phyloP scores from a whole-genome alignment of 208 protist species.

The Borovskyia barvae region DNA sequence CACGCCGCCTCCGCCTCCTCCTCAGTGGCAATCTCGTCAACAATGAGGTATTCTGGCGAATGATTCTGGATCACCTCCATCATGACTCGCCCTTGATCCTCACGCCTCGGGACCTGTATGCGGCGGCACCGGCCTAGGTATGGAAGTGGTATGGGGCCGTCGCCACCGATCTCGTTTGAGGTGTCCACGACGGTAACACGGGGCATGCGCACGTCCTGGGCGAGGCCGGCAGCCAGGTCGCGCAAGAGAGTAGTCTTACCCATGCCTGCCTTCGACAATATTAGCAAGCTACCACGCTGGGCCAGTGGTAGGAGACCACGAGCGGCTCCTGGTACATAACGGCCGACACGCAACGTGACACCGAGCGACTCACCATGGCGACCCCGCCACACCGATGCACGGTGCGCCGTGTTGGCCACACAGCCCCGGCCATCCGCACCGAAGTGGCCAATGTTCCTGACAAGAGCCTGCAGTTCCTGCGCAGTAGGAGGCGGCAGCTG shows the following conservation, averaged over 20 bases:
- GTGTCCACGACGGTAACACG: constrained; percentile 93
- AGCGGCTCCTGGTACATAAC: constrained; percentile 71
- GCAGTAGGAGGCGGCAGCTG: constrained; percentile 52
- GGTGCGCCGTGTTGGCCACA: constrained; percentile 68
- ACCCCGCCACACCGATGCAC: constrained; percentile 76
- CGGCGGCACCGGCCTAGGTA: constrained; percentile 87
- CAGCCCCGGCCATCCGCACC: constrained; percentile 76
- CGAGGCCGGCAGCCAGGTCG: constrained; percentile 76
- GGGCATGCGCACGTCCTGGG: constrained; percentile 36
- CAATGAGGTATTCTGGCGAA: constrained; percentile 89
- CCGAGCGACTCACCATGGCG: constrained; percentile 73
- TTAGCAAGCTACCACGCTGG: constrained; percentile 72
- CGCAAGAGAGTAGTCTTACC: constrained; percentile 94
- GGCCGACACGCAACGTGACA: constrained; percentile 84
- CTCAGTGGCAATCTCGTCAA: constrained; percentile 90
- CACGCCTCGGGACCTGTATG: constrained; percentile 76
- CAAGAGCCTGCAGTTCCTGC: constrained; percentile 47
- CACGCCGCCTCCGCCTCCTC: constrained; percentile 81
- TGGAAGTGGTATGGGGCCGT: constrained; percentile 79
- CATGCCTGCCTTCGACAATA: constrained; percentile 88
- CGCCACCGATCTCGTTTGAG: constrained; percentile 94
- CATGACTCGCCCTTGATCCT: constrained; percentile 78
- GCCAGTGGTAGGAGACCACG: constrained; percentile 55
- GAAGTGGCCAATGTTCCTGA: constrained; percentile 59
- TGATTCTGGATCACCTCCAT: constrained; percentile 94